Base-by-base conservation (phyloP, 2,329 filamentous ascomycete species). In the Alternaria sp. region DNA sequence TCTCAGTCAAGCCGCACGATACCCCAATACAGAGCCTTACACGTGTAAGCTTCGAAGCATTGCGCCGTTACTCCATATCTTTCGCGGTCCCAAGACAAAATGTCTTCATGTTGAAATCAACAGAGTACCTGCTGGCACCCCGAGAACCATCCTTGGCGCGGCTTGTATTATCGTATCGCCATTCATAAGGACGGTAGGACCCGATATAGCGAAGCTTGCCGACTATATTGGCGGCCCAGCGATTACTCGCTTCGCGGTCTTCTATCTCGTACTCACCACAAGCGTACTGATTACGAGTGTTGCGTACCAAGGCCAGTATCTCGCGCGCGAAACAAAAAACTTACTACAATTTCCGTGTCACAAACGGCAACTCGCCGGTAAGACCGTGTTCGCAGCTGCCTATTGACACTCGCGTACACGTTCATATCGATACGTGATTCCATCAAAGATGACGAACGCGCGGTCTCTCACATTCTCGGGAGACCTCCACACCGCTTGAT, bases 401-500 rank as follows among this genome's bases (percentile, higher is more conserved):
- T 54, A 17, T 69, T 64, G 10, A 46, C 21, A n/a, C 68, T 59
- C 17, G 72, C 69, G 55, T 71, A 69, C 3, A 71, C 67, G 43
- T 55, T 66, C 6, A 69, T 74, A 49, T 75, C 68, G 36, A 74
- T 74, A 10, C 74, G 66, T 3, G 36, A 84, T 83, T 40, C 81
- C 74, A 54, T 85, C 80, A 15, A 84, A 85, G 4, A 81, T 70
- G 49, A 78, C 75, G 58, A 84, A 75, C 6, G 78, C 75, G 5
- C 70, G 73, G 5, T 86, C 83, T 7, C 77, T 81, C 21, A 82
- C 81, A 85, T 72, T 65, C 83, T 83, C 66, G 85, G 81, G 19
- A 86, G 0, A 82, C 71, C 9, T 83, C 84, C 2, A 69, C 73
- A 58, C 70, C 67, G 43, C 68, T 70, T 1, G 64, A 68, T 23